Base-by-base conservation (phyloP, 495 filamentous ascomycete genomes). In the Penicillium simplicissimum region DNA sequence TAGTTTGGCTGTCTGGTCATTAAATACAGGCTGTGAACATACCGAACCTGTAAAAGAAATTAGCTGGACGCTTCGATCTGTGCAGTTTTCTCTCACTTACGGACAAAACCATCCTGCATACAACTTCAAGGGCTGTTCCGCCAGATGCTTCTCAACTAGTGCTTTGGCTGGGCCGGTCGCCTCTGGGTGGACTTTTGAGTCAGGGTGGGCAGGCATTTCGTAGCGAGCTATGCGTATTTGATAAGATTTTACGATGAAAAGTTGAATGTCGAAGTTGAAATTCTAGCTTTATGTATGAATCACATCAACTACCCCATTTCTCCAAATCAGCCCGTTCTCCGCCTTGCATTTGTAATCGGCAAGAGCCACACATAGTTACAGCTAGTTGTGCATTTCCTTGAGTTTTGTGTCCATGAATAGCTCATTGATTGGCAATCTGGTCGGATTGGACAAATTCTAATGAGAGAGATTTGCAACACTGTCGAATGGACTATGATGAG, bases 51-150 rank as follows among this genome's bases (percentile, higher is more conserved):
- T 28, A 33, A 8, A 25, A 31, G 23, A 37, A 5, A 43, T 72
- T 37, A 72, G 66, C 48, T 34, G 1, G 0, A 14, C 37, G 10
- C 8, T 7, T 31, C 45, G 7, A 14, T 23, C 4, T 9, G n/a
- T 21, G 51, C 3, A 11, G n/a, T 8, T 7, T 53, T 35, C 14
- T 35, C 14, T 9, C 34, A 70, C 82, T 62, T 82, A 83, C 57
- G 78, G 77, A 64, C 76, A 82, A 69, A 87, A 88, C 84, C 84
- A 89, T 67, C 83, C 85, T 8, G 82, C 74, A 74, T 86, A 88
- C n/a, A 88, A 71, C 67, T 86, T 85, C 42, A 88, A 66, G n/a
- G 77, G 74, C 61, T 84, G 74, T 48, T 81, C 76, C 15, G 71
- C 58, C 52, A 79, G 66, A 58, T 85, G 84, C 49, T 79, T 62